Evolutionary conservation across 352 stramenopile species (phyloP).

Genomic region (Phytopythium delawarense): DNA sequence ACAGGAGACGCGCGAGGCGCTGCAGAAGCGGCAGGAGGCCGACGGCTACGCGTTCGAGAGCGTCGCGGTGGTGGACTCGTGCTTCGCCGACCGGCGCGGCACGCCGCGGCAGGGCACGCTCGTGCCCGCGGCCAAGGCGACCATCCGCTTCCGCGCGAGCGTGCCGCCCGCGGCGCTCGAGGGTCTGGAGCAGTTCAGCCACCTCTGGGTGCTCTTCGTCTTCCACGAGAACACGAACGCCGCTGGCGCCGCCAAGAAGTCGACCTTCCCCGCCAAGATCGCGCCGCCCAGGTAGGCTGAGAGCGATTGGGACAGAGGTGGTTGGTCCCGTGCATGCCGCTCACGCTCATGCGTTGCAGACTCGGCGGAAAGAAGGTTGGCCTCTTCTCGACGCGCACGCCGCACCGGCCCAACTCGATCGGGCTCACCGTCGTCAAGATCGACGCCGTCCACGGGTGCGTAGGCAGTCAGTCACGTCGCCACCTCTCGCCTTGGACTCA

Average conservation of each 20-base stretch:
- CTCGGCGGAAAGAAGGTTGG: conserved; percentile 85
- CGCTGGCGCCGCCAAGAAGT: conserved; percentile 41
- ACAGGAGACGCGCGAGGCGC: conserved; percentile 50
- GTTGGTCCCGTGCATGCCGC: background rate
- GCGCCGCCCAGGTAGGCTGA: conserved; percentile 40
- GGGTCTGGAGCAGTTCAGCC: conserved; percentile 82
- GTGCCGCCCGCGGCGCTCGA: conserved; percentile 74
- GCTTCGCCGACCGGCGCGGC: conserved; percentile 82
- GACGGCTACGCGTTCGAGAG: conserved; percentile 67
- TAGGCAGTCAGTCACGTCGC: background rate
- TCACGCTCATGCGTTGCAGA: conserved; percentile 11
- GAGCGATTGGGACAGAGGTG: background rate
- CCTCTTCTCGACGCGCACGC: conserved; percentile 95
- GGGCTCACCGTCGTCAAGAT: conserved; percentile 91
- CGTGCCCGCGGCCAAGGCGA: conserved; percentile 55
- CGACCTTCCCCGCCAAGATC: conserved; percentile 80
- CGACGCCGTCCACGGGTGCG: conserved; percentile 71
- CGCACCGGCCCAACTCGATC: conserved; percentile 95
- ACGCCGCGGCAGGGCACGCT: conserved; percentile 80
- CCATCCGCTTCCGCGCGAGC: conserved; percentile 71
- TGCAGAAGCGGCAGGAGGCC: conserved; percentile 59
- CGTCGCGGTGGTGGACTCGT: conserved; percentile 75
- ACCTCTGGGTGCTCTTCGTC: conserved; percentile 90
- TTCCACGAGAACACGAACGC: conserved; percentile 91
- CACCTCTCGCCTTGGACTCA: background rate